These are phyloP conservation scores for Osmanthus fragrans DNA, from an alignment of 257 asterid species.

Conservation along the genomic window DNA sequence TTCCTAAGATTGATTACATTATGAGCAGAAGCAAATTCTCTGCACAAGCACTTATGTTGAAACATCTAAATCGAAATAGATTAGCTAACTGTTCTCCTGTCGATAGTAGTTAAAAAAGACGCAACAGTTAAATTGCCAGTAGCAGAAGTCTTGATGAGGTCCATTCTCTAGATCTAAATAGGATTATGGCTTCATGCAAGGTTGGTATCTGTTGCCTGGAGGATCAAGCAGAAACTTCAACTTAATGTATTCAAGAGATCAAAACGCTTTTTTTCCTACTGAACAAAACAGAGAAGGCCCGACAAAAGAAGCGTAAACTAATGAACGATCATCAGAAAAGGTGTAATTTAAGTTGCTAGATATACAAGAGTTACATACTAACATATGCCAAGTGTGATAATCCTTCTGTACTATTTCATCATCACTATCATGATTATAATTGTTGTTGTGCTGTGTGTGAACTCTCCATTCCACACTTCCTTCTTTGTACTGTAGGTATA, in stretches of 20 bases:
- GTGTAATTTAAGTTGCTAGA: neutral
- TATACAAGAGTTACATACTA: neutral
- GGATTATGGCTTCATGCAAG: neutral
- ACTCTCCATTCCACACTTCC: neutral
- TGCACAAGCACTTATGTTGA: neutral
- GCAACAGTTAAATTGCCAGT: neutral
- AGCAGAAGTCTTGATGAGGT: neutral
- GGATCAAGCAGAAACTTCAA: neutral
- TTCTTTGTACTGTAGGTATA: constrained; percentile 14
- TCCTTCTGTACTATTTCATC: neutral
- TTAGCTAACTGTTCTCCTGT: neutral
- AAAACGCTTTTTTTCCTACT: neutral
- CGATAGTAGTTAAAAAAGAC: neutral
- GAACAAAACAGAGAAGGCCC: neutral
- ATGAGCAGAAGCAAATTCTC: neutral
- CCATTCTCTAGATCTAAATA: neutral
- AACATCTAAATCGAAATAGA: neutral
- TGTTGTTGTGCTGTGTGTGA: neutral
- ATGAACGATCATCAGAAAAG: neutral
- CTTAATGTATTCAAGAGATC: neutral
- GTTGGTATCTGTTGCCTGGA: neutral
- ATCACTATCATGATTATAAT: neutral
- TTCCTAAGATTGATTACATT: neutral
- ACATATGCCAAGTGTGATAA: neutral
- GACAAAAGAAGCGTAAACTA: neutral